Evolutionary conservation across 257 asterid species (phyloP).

Genomic region (Scutellaria barbata): DNA sequence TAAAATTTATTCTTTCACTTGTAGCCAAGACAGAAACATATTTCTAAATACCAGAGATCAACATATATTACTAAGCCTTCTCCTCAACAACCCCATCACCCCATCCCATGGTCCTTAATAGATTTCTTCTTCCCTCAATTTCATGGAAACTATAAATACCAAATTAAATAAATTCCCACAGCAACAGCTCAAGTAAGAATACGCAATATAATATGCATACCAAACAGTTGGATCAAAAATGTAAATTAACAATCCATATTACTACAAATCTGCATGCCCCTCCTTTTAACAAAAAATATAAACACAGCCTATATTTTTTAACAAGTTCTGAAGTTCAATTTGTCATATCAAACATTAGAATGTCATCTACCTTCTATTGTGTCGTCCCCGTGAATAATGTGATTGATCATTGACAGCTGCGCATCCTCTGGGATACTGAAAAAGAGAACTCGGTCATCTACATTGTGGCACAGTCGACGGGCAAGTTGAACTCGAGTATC

Average conservation of each 20-base stretch:
- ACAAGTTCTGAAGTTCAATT: too few species aligned
- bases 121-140: neutral
- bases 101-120: conserved; percentile 1
- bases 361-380: too few species aligned
- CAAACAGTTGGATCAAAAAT: too few species aligned
- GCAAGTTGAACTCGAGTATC: too few species aligned
- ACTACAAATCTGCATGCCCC: neutral
- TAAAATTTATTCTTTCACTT: conserved; percentile 1
- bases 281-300: too few species aligned
- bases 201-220: conserved; percentile 1
- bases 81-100: neutral
- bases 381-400: too few species aligned
- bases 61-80: conserved; percentile 16
- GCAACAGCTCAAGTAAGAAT: conserved; percentile 19
- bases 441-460: too few species aligned
- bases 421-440: too few species aligned
- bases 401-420: too few species aligned
- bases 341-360: too few species aligned
- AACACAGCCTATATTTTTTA: too few species aligned
- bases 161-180: neutral
- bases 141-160: neutral
- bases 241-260: neutral
- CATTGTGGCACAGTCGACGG: too few species aligned
- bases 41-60: neutral
- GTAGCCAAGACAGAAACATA: neutral